A percentile compares a stretch with the other conserved stretches of the same genome.
phyloP scores from a whole-genome alignment of 352 stramenopile genomes.

The Globisporangium solare region DNA sequence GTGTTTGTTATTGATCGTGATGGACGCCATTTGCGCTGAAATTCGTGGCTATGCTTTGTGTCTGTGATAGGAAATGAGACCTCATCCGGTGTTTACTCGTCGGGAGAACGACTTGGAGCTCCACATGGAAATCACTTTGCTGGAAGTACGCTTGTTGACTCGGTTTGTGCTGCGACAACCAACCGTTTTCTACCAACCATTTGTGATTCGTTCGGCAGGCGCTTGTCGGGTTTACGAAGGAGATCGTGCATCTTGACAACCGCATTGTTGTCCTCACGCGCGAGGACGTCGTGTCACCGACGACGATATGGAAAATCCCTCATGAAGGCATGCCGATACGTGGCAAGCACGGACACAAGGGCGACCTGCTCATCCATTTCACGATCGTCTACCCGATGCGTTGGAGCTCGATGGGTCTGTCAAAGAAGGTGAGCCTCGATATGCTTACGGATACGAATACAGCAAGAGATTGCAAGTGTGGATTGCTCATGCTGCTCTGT shows the following conservation, averaged over 20 bases:
- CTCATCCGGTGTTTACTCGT: slow-evolving; percentile 76
- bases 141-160: slow-evolving; percentile 38
- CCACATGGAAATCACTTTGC: slow-evolving; percentile 89
- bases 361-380: slow-evolving; percentile 91
- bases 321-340: slow-evolving; percentile 91
- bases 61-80: slow-evolving; percentile 11
- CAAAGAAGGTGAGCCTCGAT: slow-evolving; percentile 4
- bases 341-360: slow-evolving; percentile 42
- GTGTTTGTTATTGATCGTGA: not conserved
- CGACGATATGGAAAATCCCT: slow-evolving; percentile 76
- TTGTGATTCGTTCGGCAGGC: slow-evolving; percentile 21
- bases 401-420: slow-evolving; percentile 24
- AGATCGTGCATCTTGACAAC: slow-evolving; percentile 88
- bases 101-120: slow-evolving; percentile 90
- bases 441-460: no score
- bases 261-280: slow-evolving; percentile 75
- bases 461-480: no score
- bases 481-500: no score
- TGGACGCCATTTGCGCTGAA: not conserved
- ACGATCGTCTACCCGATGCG: slow-evolving; percentile 83
- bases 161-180: not conserved
- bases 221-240: slow-evolving; percentile 86
- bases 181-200: not conserved
- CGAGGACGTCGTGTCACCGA: slow-evolving; percentile 73
- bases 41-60: not conserved